phyloP scores from a whole-genome alignment of 2,329 filamentous ascomycete species.

The Emergomyces orientalis region DNA sequence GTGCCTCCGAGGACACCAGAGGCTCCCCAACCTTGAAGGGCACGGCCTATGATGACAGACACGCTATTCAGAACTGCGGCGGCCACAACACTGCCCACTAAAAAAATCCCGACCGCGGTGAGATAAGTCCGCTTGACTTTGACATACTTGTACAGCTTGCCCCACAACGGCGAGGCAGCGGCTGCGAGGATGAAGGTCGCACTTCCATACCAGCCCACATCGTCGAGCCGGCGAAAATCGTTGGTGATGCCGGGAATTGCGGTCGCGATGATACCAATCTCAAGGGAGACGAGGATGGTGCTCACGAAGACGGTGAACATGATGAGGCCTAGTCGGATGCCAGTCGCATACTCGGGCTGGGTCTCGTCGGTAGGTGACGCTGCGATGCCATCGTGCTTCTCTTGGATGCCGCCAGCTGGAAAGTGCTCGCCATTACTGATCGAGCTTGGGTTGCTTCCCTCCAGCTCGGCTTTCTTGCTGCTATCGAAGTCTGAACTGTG shows the following conservation, averaged over 20 bases:
- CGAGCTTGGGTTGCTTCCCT: neutral
- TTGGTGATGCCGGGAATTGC: slow-evolving; percentile 11
- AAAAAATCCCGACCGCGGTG: slow-evolving; percentile 11
- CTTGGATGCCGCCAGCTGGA: too few relatives aligned
- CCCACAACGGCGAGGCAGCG: slow-evolving; percentile 14
- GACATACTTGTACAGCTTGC: slow-evolving; percentile 16
- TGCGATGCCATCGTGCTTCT: too few relatives aligned
- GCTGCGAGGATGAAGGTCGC: slow-evolving; percentile 14
- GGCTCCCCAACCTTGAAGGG: slow-evolving; percentile 9
- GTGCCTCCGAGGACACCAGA: slow-evolving; percentile 7
- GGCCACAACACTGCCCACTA: slow-evolving; percentile 9
- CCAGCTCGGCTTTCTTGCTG: neutral
- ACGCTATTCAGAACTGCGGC: slow-evolving; percentile 6
- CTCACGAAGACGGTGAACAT: slow-evolving; percentile 7
- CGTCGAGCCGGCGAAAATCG: slow-evolving; percentile 8
- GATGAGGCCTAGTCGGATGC: slow-evolving; percentile 2
- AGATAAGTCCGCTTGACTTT: neutral
- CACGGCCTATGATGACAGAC: slow-evolving; percentile 7
- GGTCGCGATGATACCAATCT: slow-evolving; percentile 10
- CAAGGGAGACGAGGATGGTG: slow-evolving; percentile 7
- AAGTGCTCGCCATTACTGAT: neutral
- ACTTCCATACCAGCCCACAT: slow-evolving; percentile 14
- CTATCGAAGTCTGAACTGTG: neutral
- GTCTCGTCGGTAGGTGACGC: too few relatives aligned
- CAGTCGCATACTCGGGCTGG: too few relatives aligned